phyloP scores from a whole-genome alignment of 2,329 filamentous ascomycete genomes.

The Sclerotinia spermophila region DNA sequence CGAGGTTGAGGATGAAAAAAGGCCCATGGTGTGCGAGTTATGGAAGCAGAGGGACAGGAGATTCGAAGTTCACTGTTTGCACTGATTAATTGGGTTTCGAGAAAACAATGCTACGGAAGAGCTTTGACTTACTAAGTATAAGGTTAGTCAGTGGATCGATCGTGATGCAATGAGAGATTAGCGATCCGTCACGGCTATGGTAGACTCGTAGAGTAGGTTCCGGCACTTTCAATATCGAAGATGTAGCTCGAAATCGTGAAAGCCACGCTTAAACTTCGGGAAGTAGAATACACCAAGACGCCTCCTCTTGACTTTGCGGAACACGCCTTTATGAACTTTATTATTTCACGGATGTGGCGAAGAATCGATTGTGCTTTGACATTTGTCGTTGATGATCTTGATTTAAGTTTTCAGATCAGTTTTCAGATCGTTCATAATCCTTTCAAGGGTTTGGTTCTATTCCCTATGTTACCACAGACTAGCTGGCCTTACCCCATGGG shows the following conservation, averaged over 20 bases:
- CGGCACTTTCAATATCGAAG: neutral
- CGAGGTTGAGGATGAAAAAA: constrained; percentile 40
- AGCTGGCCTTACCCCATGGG: neutral
- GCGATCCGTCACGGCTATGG: too few species aligned
- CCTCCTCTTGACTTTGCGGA: neutral
- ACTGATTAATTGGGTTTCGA: neutral
- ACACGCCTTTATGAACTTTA: neutral
- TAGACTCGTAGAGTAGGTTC: neutral
- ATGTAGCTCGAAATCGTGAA: neutral
- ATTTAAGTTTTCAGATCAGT: too few species aligned
- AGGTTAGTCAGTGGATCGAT: too few species aligned
- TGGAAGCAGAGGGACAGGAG: too few species aligned
- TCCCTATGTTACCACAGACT: neutral
- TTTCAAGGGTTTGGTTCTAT: neutral
- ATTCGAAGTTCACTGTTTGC: neutral
- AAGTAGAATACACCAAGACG: neutral
- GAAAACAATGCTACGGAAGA: neutral
- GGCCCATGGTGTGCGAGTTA: constrained; percentile 46
- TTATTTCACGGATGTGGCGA: neutral
- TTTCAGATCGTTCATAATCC: neutral
- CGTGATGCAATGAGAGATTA: neutral
- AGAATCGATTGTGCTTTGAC: neutral
- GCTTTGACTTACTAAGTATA: neutral
- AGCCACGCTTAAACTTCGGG: neutral
- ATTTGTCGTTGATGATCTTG: neutral